phyloP scores from a whole-genome alignment of 2,329 filamentous ascomycete genomes.

The Microsporum audouinii region DNA sequence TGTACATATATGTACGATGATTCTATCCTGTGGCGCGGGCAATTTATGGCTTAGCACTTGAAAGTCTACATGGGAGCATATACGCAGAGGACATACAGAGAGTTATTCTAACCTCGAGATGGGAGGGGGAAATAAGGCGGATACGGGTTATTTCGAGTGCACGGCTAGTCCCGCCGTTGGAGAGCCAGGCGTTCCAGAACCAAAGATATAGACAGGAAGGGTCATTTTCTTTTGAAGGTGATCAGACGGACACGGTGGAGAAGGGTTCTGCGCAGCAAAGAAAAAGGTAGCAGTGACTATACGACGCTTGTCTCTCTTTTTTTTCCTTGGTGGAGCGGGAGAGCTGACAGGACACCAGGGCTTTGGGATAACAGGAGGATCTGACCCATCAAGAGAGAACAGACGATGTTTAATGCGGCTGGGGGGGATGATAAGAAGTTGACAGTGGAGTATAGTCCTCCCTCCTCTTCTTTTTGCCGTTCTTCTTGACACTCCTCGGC shows the following conservation, averaged over 20 bases:
- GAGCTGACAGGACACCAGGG: not conserved
- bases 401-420: not conserved
- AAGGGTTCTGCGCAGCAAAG: not conserved
- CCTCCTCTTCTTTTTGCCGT: not conserved
- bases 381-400: slow-evolving; percentile 1
- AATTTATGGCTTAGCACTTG: not conserved
- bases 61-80: too few species aligned
- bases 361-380: slow-evolving; percentile 3
- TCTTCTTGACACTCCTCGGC: not conserved
- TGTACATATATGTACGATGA: not conserved
- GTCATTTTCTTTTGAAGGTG: not conserved
- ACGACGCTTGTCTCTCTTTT: not conserved
- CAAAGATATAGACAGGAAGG: not conserved
- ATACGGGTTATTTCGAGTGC: not conserved
- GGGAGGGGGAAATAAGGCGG: too few species aligned
- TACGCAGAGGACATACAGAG: too few species aligned
- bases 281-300: not conserved
- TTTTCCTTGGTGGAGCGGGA: not conserved
- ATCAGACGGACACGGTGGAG: not conserved
- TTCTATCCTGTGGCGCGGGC: not conserved
- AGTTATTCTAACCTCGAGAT: too few species aligned
- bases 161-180: not conserved
- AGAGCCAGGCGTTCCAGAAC: not conserved
- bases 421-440: not conserved
- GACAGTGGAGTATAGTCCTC: not conserved